Percentiles rank a stretch among this genome's conserved stretches.
Conservation (phyloP, 805 yeast genomes). For the Ogataea henricii region DNA sequence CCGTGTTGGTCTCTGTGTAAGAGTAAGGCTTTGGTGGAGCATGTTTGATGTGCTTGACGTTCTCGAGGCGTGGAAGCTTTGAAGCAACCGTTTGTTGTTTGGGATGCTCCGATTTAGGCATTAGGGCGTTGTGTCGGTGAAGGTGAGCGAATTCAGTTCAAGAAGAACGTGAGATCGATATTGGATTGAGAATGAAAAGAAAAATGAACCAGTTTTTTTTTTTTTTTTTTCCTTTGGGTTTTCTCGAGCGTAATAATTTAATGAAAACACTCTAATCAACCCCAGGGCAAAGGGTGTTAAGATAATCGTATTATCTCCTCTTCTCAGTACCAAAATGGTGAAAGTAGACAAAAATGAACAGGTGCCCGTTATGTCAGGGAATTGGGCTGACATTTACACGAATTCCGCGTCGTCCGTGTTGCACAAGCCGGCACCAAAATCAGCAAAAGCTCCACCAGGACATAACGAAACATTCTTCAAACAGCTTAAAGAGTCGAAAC, state of each 20-base stretch:
- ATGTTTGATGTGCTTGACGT: conserved; percentile 52
- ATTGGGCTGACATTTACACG: conserved; percentile 15
- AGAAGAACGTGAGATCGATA: background rate
- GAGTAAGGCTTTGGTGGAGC: conserved; percentile 49
- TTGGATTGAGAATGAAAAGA: too few relatives aligned
- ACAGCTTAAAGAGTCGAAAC: conserved; percentile 17
- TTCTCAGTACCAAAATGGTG: too few relatives aligned
- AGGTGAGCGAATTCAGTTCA: too few relatives aligned
- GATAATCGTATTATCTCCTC: too few relatives aligned
- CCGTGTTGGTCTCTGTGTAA: conserved; percentile 46
- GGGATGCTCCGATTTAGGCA: background rate
- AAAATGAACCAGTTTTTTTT: too few relatives aligned
- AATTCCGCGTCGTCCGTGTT: background rate
- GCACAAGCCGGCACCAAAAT: conserved; percentile 2
- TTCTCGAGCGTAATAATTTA: too few relatives aligned
- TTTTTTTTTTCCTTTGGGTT: too few relatives aligned
- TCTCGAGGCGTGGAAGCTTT: conserved; percentile 17
- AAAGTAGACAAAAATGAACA: background rate
- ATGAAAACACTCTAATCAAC: too few relatives aligned
- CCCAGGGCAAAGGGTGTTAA: too few relatives aligned
- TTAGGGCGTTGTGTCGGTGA: too few relatives aligned
- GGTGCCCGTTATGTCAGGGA: background rate
- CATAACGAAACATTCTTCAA: conserved; percentile 21
- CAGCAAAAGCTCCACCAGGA: conserved; percentile 23
- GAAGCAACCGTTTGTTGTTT: background rate